These are phyloP conservation scores for Kwoniella pini DNA, from an alignment of 768 basidiomycete genomes.

Conservation along the genomic window DNA sequence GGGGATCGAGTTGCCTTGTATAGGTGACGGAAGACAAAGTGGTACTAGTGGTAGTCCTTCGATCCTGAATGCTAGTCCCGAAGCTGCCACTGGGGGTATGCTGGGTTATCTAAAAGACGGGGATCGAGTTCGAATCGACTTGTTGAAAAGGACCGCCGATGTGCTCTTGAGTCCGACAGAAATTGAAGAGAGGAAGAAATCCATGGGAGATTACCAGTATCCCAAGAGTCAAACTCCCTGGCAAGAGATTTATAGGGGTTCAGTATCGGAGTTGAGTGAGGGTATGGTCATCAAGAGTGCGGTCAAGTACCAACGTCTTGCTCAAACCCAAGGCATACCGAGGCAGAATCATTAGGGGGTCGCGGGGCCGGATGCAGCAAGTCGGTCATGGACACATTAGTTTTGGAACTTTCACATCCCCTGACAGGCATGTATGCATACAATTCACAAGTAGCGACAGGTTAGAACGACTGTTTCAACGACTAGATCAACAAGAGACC, in stretches of 20 bases:
- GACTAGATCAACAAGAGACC: background rate
- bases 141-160: slow-evolving; percentile 41
- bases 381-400: too few relatives aligned
- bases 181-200: slow-evolving; percentile 43
- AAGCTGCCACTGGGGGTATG: slow-evolving; percentile 49
- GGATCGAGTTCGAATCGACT: slow-evolving; percentile 45
- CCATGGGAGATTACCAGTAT: slow-evolving; percentile 35
- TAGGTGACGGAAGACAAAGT: slow-evolving; percentile 52
- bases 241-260: slow-evolving; percentile 52
- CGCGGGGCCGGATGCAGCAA: too few relatives aligned
- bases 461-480: background rate
- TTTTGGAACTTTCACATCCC: too few relatives aligned
- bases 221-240: slow-evolving; percentile 52
- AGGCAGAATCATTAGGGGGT: slow-evolving; percentile 49
- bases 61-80: slow-evolving; percentile 53
- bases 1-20: slow-evolving; percentile 53
- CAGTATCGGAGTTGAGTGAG: slow-evolving; percentile 48
- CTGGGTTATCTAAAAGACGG: slow-evolving; percentile 47
- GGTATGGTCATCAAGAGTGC: slow-evolving; percentile 52
- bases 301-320: slow-evolving; percentile 51
- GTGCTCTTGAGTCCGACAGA: slow-evolving; percentile 41
- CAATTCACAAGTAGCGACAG: background rate
- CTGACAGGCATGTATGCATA: background rate
- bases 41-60: slow-evolving; percentile 51
- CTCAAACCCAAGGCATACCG: slow-evolving; percentile 42